phyloP scores from a whole-genome alignment of 768 basidiomycete genomes.

The Hygrophoropsis aurantiaca region DNA sequence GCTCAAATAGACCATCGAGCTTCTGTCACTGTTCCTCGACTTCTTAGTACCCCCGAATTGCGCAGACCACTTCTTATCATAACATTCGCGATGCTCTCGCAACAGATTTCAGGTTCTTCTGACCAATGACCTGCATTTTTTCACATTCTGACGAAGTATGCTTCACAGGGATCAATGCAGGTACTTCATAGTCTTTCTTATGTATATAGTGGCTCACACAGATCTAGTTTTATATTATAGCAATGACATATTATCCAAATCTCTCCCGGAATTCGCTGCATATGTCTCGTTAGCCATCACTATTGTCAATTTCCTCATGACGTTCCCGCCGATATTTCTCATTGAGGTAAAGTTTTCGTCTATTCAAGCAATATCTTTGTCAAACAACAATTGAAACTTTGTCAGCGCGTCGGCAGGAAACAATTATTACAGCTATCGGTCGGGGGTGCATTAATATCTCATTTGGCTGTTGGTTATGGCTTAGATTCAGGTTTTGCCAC shows the following conservation, averaged over 20 bases:
- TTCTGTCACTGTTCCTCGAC: conserved; percentile 50
- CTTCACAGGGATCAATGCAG: conserved; percentile 69
- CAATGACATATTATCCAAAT: conserved; percentile 79
- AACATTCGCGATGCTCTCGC: conserved; percentile 70
- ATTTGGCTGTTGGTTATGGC: conserved; percentile 67
- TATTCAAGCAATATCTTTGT: conserved; percentile 7
- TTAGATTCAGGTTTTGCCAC: conserved; percentile 59
- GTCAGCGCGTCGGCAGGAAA: conserved; percentile 71
- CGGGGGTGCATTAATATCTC: conserved; percentile 62
- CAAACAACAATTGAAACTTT: conserved; percentile 2
- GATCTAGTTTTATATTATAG: conserved; percentile 83
- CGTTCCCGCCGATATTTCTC: conserved; percentile 82
- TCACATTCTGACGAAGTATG: neutral
- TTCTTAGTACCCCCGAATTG: conserved; percentile 53
- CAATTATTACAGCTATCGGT: conserved; percentile 68
- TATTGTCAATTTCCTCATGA: conserved; percentile 72
- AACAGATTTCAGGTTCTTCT: conserved; percentile 73
- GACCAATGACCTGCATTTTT: neutral
- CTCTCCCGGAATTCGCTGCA: conserved; percentile 76
- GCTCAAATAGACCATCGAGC: conserved; percentile 22
- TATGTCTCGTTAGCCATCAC: conserved; percentile 86
- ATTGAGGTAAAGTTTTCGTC: conserved; percentile 60
- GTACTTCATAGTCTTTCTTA: conserved; percentile 27
- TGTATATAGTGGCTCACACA: conserved; percentile 1
- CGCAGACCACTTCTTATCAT: conserved; percentile 64